Percentiles rank a stretch among this genome's conserved stretches.
These are phyloP conservation scores for Nicotiana sylvestris DNA, from an alignment of 257 asterid species.

Conservation along the genomic window DNA sequence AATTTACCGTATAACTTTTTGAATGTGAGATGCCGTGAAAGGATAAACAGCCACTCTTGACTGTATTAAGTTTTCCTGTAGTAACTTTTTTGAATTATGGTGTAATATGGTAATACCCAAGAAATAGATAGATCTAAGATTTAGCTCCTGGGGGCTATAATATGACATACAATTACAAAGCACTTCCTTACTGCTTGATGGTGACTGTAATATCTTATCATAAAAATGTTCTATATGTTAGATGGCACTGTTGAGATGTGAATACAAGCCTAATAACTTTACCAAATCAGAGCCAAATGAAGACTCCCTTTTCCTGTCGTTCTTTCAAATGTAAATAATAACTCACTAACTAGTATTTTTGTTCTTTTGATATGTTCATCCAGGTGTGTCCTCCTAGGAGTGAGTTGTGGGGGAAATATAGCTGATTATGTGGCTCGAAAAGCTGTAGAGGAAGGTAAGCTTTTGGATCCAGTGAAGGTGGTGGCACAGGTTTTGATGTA, in stretches of 20 bases:
- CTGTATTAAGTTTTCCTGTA: background rate
- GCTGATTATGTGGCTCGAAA: slow-evolving; percentile 75
- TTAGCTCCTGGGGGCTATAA: background rate
- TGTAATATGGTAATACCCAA: background rate
- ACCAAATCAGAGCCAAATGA: background rate
- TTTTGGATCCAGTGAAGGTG: slow-evolving; percentile 82
- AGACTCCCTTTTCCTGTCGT: background rate
- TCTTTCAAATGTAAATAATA: background rate
- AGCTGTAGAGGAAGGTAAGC: slow-evolving; percentile 76
- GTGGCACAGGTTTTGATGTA: slow-evolving; percentile 94
- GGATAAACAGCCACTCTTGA: background rate
- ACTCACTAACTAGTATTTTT: background rate
- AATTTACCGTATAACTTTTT: no score
- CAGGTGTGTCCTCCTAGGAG: slow-evolving; percentile 99
- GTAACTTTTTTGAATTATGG: background rate
- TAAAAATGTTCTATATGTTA: background rate
- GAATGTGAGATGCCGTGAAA: no score
- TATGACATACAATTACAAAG: background rate
- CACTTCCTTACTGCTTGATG: background rate
- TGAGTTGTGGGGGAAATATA: slow-evolving; percentile 90
- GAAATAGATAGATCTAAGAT: background rate
- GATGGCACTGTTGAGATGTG: background rate
- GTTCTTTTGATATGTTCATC: slow-evolving; percentile 8
- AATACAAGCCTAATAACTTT: background rate
- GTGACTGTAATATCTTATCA: background rate